A percentile compares a stretch with the other conserved stretches of the same genome.
Conservation (phyloP, 345 rosid genomes). For the Citrus reticulata region DNA sequence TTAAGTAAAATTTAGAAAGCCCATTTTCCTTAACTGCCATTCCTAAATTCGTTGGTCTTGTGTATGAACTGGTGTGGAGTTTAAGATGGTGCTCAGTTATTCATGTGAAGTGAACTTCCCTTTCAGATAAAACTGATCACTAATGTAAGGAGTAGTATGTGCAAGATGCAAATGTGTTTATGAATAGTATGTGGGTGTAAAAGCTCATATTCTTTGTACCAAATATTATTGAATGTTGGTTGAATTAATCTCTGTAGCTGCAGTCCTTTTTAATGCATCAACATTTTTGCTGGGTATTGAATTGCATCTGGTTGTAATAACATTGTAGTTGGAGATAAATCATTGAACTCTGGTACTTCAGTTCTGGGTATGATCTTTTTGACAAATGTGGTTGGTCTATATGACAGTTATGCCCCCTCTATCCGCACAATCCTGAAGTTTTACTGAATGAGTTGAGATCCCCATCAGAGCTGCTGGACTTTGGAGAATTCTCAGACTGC, state of each 20-base stretch:
- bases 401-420: conserved; percentile 86
- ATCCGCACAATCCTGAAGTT: conserved; percentile 98
- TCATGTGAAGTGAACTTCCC: background rate
- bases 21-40: background rate
- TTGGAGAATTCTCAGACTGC: conserved; percentile 98
- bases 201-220: background rate
- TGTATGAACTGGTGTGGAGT: conserved; percentile 7
- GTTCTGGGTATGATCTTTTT: background rate
- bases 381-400: conserved; percentile 9
- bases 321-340: background rate
- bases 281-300: background rate
- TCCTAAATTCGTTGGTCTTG: background rate
- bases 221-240: background rate
- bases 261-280: background rate
- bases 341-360: background rate
- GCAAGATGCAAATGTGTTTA: background rate
- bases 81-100: background rate
- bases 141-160: background rate
- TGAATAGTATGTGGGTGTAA: background rate
- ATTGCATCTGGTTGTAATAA: background rate
- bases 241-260: background rate
- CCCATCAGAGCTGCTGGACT: conserved; percentile 91
- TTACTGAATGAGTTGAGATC: conserved; percentile 90
- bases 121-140: background rate
- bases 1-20: background rate